These are phyloP conservation scores for Antarctomyces pellizariae DNA, from an alignment of 495 filamentous ascomycete species.

Conservation along the genomic window DNA sequence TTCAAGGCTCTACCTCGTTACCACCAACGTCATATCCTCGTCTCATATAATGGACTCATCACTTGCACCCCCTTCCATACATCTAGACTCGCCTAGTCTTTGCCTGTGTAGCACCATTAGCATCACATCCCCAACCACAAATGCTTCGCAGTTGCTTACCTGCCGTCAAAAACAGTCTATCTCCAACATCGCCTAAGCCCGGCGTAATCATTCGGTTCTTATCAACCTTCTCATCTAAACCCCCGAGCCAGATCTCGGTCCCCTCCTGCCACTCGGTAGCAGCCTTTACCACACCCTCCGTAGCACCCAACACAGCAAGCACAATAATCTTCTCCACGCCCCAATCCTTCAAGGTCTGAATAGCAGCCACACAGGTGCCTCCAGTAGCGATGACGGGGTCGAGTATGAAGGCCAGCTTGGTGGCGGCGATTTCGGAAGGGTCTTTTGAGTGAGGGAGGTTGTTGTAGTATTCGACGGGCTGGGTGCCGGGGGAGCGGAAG, in stretches of 20 bases:
- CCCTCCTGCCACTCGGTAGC: slow-evolving; percentile 51
- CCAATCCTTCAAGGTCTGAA: slow-evolving; percentile 77
- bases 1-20: no score
- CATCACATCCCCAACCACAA: background rate
- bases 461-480: slow-evolving; percentile 95
- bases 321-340: slow-evolving; percentile 62
- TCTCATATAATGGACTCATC: no score
- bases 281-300: slow-evolving; percentile 38
- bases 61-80: no score
- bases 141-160: slow-evolving; percentile 38
- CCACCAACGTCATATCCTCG: no score
- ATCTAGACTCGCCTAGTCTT: no score
- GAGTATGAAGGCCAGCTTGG: slow-evolving; percentile 53
- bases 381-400: slow-evolving; percentile 91
- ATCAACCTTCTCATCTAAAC: slow-evolving; percentile 47
- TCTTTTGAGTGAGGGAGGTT: slow-evolving; percentile 53
- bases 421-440: slow-evolving; percentile 20
- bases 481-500: slow-evolving; percentile 63
- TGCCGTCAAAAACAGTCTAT: slow-evolving; percentile 77
- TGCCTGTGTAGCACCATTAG: no score
- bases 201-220: slow-evolving; percentile 76
- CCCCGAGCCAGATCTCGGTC: slow-evolving; percentile 65
- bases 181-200: slow-evolving; percentile 77
- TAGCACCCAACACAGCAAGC: slow-evolving; percentile 50
- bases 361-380: slow-evolving; percentile 70